Evolutionary conservation across 306 rosid species (phyloP).

Genomic region (Senna siamea): DNA sequence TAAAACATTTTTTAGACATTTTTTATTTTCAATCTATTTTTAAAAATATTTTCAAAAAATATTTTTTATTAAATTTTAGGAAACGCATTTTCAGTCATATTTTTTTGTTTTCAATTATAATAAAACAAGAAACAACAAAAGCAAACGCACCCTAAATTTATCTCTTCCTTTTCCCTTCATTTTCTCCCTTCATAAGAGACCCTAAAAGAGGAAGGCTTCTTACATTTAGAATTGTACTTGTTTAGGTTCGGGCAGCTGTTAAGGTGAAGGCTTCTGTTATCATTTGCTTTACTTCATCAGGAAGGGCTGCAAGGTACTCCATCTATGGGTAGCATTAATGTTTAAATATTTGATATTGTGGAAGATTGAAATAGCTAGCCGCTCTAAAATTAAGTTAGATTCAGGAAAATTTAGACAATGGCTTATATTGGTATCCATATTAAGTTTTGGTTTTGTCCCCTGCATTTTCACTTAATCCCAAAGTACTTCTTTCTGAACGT

Average conservation of each 20-base stretch:
- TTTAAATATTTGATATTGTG: constrained; percentile 7
- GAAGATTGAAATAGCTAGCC: constrained; percentile 19
- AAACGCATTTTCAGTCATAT: too few species aligned
- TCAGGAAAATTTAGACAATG: constrained; percentile 3
- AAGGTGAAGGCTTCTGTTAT: constrained; percentile 97
- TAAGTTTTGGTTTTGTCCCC: not conserved
- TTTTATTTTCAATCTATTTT: too few species aligned
- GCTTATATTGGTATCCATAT: constrained; percentile 22
- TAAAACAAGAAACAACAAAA: too few species aligned
- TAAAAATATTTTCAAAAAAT: too few species aligned
- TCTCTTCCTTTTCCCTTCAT: too few species aligned
- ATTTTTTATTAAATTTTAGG: too few species aligned
- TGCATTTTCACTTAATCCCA: constrained; percentile 8
- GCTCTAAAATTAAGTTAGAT: constrained; percentile 3
- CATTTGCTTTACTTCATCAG: constrained; percentile 97
- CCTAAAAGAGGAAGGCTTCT: constrained; percentile 28
- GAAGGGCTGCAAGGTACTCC: constrained; percentile 94
- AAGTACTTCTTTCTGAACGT: constrained; percentile 20
- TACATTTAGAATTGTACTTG: constrained; percentile 27
- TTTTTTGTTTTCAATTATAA: too few species aligned
- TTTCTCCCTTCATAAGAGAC: too few species aligned
- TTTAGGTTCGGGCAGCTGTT: constrained; percentile 95
- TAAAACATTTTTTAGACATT: too few species aligned
- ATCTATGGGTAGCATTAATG: constrained; percentile 1
- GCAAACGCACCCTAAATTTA: too few species aligned